Percentiles rank a stretch among this genome's conserved stretches.
phyloP scores from a whole-genome alignment of 345 rosid species.

The Arabis alpina region DNA sequence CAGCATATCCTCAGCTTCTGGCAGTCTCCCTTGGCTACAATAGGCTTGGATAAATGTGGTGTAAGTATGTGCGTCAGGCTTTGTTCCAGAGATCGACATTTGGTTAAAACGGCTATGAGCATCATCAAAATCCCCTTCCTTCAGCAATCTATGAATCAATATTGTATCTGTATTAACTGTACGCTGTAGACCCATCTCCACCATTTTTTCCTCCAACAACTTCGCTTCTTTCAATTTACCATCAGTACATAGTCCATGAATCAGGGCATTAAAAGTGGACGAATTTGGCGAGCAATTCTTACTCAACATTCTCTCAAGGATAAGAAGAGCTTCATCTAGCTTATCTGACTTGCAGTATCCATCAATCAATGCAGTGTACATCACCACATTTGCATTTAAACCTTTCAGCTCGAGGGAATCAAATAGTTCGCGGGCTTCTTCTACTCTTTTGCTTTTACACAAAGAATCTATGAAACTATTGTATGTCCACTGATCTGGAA shows the following conservation, averaged over 20 bases:
- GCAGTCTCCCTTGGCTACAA: constrained; percentile 62
- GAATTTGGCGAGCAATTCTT: constrained; percentile 67
- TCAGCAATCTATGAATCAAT: constrained; percentile 63
- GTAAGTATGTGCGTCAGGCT: constrained; percentile 75
- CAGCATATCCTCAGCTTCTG: constrained; percentile 72
- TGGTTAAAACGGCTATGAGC: constrained; percentile 57
- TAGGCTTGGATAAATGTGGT: constrained; percentile 73
- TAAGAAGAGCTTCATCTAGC: constrained; percentile 53
- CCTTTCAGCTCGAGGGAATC: constrained; percentile 76
- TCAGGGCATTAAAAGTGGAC: constrained; percentile 72
- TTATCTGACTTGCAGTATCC: constrained; percentile 76
- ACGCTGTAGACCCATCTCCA: constrained; percentile 53
- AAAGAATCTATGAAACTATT: constrained; percentile 65
- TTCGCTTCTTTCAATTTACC: constrained; percentile 58
- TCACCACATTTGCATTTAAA: constrained; percentile 69
- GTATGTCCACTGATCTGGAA: constrained; percentile 79
- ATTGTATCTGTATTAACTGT: constrained; percentile 69
- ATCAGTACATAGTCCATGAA: constrained; percentile 70
- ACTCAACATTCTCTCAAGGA: constrained; percentile 64
- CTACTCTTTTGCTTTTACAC: constrained; percentile 69
- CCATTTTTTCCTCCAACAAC: constrained; percentile 57
- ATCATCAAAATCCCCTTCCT: constrained; percentile 63
- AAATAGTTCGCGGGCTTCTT: constrained; percentile 68
- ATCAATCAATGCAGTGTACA: constrained; percentile 84
- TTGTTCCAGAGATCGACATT: constrained; percentile 59